phyloP scores from a whole-genome alignment of 371 early-diverging fungal species.

The Mucor velutinosus region DNA sequence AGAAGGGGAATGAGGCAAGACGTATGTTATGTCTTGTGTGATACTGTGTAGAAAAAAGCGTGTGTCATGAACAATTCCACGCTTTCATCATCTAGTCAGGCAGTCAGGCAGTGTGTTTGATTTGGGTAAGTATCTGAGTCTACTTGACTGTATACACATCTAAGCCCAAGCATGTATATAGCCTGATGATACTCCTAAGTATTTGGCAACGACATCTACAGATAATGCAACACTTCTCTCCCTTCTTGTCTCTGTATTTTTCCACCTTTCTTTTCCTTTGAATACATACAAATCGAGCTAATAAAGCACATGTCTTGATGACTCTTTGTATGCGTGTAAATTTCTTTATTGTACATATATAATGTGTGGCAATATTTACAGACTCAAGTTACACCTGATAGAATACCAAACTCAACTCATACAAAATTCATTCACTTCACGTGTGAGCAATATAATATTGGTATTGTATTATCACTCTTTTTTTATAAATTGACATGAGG shows the following conservation, averaged over 20 bases:
- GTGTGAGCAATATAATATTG: not conserved
- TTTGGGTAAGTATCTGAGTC: not conserved
- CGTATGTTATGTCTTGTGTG: not conserved
- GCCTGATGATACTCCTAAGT: not conserved
- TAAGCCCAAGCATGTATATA: not conserved
- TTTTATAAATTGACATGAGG: conserved; percentile 1
- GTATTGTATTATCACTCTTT: not conserved
- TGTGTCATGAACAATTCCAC: conserved; percentile 1
- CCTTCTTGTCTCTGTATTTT: not conserved
- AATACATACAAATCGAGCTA: not conserved
- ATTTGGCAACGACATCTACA: not conserved
- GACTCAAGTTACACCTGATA: not conserved
- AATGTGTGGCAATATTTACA: not conserved
- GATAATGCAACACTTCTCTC: not conserved
- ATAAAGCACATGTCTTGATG: not conserved
- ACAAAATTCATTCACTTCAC: not conserved
- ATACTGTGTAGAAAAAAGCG: not conserved
- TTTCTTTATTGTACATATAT: not conserved
- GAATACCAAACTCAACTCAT: not conserved
- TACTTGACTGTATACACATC: not conserved
- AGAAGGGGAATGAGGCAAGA: conserved; percentile 1
- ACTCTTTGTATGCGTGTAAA: not conserved
- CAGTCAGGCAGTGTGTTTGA: not conserved
- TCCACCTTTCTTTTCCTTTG: not conserved
- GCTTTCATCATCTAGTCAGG: not conserved